phyloP scores from a whole-genome alignment of 169 alveolate species.

The Plasmodium coatneyi region DNA sequence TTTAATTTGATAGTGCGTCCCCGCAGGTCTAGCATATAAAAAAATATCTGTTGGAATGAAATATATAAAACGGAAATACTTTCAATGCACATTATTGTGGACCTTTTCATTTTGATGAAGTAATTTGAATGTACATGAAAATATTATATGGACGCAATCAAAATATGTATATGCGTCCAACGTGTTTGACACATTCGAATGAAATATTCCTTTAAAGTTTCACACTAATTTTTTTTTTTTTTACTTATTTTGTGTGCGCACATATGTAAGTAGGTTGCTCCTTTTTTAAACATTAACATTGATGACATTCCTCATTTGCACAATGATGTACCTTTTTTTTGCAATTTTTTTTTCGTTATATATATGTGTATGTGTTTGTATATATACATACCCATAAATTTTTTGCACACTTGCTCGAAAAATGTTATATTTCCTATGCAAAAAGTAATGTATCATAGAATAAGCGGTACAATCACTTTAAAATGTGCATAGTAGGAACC shows the following conservation, averaged over 20 bases:
- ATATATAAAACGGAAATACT: no score
- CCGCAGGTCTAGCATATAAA: no score
- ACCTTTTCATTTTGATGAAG: no score
- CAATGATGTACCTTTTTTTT: neutral
- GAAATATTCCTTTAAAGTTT: neutral
- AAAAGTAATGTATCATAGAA: neutral
- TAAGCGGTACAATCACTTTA: neutral
- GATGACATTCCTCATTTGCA: neutral
- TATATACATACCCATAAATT: no score
- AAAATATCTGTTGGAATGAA: no score
- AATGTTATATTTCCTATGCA: neutral
- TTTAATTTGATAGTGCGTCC: no score
- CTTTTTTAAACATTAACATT: neutral
- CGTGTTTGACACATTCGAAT: neutral
- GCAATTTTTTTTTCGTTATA: neutral
- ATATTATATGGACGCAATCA: no score
- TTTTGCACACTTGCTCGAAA: neutral
- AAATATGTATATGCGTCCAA: neutral
- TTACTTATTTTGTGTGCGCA: neutral
- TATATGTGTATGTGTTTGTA: no score
- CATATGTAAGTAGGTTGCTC: neutral
- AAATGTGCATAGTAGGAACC: neutral
- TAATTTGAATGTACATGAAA: no score
- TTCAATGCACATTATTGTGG: no score
- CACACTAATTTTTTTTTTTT: no score